Percentiles rank a stretch among this genome's conserved stretches.
Conservation (phyloP, 192 early-diverging fungal genomes). For the Gigaspora rosea region DNA sequence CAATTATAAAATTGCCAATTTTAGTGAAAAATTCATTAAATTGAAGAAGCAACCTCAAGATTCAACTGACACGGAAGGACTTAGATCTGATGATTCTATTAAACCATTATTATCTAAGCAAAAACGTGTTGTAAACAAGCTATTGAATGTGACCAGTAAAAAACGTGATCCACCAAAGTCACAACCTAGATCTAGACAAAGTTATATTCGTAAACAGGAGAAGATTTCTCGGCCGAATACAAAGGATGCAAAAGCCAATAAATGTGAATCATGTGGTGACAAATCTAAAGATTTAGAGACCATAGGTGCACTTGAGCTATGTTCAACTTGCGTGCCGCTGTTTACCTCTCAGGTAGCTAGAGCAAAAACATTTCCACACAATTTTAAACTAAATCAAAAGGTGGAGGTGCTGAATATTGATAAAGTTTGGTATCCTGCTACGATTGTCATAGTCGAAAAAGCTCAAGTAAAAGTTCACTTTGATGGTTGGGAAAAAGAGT, state of each 20-base stretch:
- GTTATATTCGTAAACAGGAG: not conserved
- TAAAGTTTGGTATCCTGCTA: constrained; percentile 52
- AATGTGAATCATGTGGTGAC: constrained; percentile 4
- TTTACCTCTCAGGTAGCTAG: constrained; percentile 12
- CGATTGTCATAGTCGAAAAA: constrained; percentile 41
- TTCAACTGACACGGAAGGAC: no score
- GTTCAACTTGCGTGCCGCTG: constrained; percentile 7
- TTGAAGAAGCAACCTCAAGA: no score
- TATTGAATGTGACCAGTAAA: not conserved
- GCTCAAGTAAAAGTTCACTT: constrained; percentile 52
- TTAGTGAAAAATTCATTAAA: no score
- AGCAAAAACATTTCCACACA: constrained; percentile 9
- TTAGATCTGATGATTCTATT: no score
- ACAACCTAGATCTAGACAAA: not conserved
- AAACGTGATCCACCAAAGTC: not conserved
- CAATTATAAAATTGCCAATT: no score
- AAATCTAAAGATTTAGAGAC: not conserved
- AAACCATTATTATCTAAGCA: no score
- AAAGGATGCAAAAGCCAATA: not conserved
- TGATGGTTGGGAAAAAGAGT: constrained; percentile 53
- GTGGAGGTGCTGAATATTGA: constrained; percentile 49
- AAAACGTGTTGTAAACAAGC: no score
- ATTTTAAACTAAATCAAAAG: constrained; percentile 2
- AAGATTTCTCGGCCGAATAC: not conserved
- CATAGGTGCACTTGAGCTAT: constrained; percentile 11